A percentile compares a stretch with the other conserved stretches of the same genome.
These are phyloP conservation scores for Corylus americana DNA, from an alignment of 306 rosid species.

Conservation along the genomic window DNA sequence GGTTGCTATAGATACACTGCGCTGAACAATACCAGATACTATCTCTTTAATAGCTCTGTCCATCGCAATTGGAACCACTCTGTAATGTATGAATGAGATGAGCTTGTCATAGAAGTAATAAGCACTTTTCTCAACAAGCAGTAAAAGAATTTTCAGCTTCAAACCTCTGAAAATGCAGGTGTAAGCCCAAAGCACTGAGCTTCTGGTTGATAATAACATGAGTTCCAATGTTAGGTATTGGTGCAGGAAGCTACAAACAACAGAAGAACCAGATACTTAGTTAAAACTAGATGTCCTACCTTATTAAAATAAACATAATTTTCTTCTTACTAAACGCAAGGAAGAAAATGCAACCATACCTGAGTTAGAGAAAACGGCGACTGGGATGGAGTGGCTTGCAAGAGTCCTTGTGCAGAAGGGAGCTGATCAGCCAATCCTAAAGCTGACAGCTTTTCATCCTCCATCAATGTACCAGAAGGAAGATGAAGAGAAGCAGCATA, in stretches of 20 bases:
- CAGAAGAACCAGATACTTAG: slow-evolving; percentile 21
- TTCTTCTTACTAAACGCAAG: neutral
- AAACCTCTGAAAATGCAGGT: slow-evolving; percentile 89
- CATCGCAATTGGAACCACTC: slow-evolving; percentile 92
- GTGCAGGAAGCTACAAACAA: slow-evolving; percentile 62
- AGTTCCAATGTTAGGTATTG: slow-evolving; percentile 77
- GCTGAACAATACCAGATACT: slow-evolving; percentile 83
- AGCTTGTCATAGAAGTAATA: slow-evolving; percentile 12
- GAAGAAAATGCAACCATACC: slow-evolving; percentile 36
- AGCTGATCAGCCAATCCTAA: slow-evolving; percentile 77
- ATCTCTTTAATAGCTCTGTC: slow-evolving; percentile 95
- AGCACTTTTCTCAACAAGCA: slow-evolving; percentile 13
- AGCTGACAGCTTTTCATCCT: slow-evolving; percentile 80
- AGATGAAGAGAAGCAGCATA: slow-evolving; percentile 84
- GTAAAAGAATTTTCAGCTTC: slow-evolving; percentile 26
- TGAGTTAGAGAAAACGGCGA: slow-evolving; percentile 70
- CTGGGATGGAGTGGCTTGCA: slow-evolving; percentile 65
- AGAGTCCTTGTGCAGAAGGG: slow-evolving; percentile 81
- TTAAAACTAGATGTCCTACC: neutral
- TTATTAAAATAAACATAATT: neutral
- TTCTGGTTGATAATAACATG: slow-evolving; percentile 86
- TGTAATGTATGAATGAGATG: slow-evolving; percentile 33
- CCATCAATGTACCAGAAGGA: slow-evolving; percentile 67
- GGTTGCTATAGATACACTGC: slow-evolving; percentile 96
- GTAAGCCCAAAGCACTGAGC: slow-evolving; percentile 70